Percentiles rank a stretch among this genome's conserved stretches.
Evolutionary conservation across 75 land plant species (phyloP).

Genomic region (Azolla pinnata): DNA sequence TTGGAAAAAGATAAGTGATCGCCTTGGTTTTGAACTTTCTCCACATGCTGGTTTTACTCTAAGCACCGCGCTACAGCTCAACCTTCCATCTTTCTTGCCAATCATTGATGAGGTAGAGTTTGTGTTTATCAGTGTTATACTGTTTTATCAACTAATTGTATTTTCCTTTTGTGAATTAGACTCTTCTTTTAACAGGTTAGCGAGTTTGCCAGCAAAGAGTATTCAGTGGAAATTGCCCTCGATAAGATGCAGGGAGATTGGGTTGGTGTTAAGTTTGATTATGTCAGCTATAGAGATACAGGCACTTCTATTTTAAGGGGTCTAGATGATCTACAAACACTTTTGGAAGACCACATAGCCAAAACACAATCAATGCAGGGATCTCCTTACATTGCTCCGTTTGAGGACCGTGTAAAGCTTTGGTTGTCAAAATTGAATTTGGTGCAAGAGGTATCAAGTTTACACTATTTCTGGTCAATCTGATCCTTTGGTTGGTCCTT

Average conservation of each 20-base stretch:
- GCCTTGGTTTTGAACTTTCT: constrained; percentile 30
- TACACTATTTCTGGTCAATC: too few relatives aligned
- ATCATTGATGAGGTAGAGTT: constrained; percentile 30
- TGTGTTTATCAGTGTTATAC: too few relatives aligned
- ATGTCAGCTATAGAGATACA: constrained; percentile 15
- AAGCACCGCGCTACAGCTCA: constrained; percentile 12
- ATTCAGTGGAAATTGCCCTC: constrained; percentile 21
- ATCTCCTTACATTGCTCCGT: constrained; percentile 32
- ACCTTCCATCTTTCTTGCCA: constrained; percentile 14
- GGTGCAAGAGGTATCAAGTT: constrained; percentile 18
- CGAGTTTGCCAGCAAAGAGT: constrained; percentile 34
- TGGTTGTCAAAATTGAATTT: constrained; percentile 28
- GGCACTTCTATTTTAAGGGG: constrained; percentile 27
- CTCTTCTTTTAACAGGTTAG: too few relatives aligned
- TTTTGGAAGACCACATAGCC: constrained; percentile 28
- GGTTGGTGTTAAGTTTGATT: constrained; percentile 31
- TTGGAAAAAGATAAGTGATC: constrained; percentile 27
- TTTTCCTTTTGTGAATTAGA: neutral
- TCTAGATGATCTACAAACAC: constrained; percentile 26
- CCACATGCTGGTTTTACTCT: constrained; percentile 21
- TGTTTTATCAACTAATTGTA: neutral
- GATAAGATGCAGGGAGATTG: constrained; percentile 37
- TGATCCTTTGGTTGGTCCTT: too few relatives aligned
- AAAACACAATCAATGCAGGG: constrained; percentile 37
- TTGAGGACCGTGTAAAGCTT: constrained; percentile 36